These are phyloP conservation scores for Ilex aquifolium DNA, from an alignment of 257 asterid genomes.

Conservation along the genomic window DNA sequence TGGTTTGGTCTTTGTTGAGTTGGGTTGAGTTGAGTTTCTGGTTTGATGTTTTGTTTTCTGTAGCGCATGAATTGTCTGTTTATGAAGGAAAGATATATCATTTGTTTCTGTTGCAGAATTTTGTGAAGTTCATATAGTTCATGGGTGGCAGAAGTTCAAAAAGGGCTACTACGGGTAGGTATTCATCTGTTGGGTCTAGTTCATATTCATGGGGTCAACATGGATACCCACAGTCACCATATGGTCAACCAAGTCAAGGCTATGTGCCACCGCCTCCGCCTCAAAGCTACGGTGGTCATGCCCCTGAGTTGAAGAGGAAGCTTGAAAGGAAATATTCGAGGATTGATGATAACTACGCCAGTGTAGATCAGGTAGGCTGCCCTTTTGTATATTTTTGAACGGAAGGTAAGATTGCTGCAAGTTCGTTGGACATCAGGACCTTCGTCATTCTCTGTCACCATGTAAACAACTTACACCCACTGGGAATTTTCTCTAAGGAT, in stretches of 20 bases:
- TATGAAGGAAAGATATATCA: not conserved
- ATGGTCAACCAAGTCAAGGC: slow-evolving; percentile 51
- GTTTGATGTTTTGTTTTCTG: no score
- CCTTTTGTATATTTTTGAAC: no score
- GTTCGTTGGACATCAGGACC: not conserved
- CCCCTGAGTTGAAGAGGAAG: slow-evolving; percentile 47
- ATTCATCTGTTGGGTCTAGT: slow-evolving; percentile 62
- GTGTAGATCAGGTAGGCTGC: slow-evolving; percentile 71
- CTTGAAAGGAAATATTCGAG: slow-evolving; percentile 76
- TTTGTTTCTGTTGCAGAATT: slow-evolving; percentile 1
- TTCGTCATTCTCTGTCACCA: not conserved
- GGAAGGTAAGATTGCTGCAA: not conserved
- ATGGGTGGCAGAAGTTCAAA: slow-evolving; percentile 91
- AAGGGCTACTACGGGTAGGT: slow-evolving; percentile 54
- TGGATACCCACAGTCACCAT: slow-evolving; percentile 42
- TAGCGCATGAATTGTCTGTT: not conserved
- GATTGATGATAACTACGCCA: slow-evolving; percentile 77
- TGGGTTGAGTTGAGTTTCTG: no score
- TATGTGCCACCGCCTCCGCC: slow-evolving; percentile 46
- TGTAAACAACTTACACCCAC: not conserved
- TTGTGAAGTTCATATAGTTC: slow-evolving; percentile 21
- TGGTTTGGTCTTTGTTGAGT: no score
- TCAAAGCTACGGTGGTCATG: slow-evolving; percentile 47
- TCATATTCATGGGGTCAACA: slow-evolving; percentile 41
- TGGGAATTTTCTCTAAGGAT: not conserved